A percentile compares a stretch with the other conserved stretches of the same genome.
These are phyloP conservation scores for Aciculoconidium aculeatum DNA, from an alignment of 805 yeast species.

Conservation along the genomic window DNA sequence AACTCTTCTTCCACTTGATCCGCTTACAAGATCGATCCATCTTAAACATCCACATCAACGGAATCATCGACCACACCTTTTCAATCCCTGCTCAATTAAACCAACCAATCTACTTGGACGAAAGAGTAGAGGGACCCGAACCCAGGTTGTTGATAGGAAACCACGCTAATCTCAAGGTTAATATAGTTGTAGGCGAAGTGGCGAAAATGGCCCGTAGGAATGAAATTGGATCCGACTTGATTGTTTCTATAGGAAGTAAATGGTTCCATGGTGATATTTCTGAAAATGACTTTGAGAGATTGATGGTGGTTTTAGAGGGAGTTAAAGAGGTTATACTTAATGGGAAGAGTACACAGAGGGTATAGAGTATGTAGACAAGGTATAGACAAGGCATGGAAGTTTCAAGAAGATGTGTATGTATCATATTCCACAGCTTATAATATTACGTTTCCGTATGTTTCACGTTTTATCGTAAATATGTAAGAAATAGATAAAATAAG, in stretches of 20 bases:
- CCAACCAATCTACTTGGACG: too few relatives aligned
- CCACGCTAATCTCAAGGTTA: conserved; percentile 40
- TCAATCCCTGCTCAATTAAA: too few relatives aligned
- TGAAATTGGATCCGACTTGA: conserved; percentile 27
- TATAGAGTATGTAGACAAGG: not conserved
- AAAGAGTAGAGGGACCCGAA: conserved; percentile 34
- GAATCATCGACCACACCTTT: conserved; percentile 46
- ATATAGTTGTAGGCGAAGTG: conserved; percentile 44
- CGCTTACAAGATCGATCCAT: conserved; percentile 35
- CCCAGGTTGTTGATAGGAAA: conserved; percentile 45
- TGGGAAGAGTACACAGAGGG: conserved; percentile 2
- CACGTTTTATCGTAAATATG: too few relatives aligned
- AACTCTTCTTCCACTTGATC: conserved; percentile 19
- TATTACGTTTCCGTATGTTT: too few relatives aligned
- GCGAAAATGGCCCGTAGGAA: conserved; percentile 33
- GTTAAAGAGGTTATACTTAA: conserved; percentile 11
- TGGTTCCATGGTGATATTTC: conserved; percentile 34
- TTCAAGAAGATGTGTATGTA: too few relatives aligned
- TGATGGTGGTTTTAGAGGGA: conserved; percentile 37
- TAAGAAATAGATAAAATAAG: too few relatives aligned
- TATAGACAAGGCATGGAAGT: too few relatives aligned
- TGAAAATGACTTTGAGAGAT: conserved; percentile 38
- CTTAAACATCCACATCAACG: conserved; percentile 35
- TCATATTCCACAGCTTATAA: too few relatives aligned
- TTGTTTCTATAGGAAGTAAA: conserved; percentile 41